Conservation (phyloP, 495 filamentous ascomycete genomes). For the Aspergillus carlsbadensis region DNA sequence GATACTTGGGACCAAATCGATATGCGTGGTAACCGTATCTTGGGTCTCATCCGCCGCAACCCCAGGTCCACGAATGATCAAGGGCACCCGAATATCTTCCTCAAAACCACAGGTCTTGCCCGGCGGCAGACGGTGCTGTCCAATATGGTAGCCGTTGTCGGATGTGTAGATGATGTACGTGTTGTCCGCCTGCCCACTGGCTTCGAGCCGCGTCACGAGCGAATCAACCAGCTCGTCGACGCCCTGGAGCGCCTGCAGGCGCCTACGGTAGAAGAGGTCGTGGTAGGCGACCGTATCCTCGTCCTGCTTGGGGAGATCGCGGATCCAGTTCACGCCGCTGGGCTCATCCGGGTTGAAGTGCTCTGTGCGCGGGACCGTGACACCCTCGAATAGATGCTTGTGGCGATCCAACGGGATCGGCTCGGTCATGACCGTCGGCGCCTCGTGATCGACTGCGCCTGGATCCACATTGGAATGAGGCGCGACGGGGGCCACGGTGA, state of each 20-base stretch:
- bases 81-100: constrained; percentile 71
- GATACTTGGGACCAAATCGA: constrained; percentile 68
- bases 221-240: constrained; percentile 70
- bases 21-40: constrained; percentile 64
- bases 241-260: constrained; percentile 61
- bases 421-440: constrained; percentile 37
- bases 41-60: constrained; percentile 43
- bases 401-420: constrained; percentile 50
- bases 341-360: constrained; percentile 53
- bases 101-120: constrained; percentile 72
- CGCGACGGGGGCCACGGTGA: constrained; percentile 63
- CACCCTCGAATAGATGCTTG: constrained; percentile 35
- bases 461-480: constrained; percentile 62
- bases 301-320: constrained; percentile 49
- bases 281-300: constrained; percentile 59
- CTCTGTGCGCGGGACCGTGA: constrained; percentile 35
- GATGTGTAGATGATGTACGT: constrained; percentile 73
- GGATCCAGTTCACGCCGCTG: constrained; percentile 64
- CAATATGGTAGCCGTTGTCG: constrained; percentile 75
- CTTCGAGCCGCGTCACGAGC: constrained; percentile 51
- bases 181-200: constrained; percentile 55
- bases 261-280: constrained; percentile 65
- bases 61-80: constrained; percentile 60
- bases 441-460: constrained; percentile 17
- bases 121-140: constrained; percentile 69